Evolutionary conservation across 2,329 filamentous ascomycete species (phyloP), one percentile per base, ranked within the genome.

Genomic region (Diaporthe humulicola): DNA sequence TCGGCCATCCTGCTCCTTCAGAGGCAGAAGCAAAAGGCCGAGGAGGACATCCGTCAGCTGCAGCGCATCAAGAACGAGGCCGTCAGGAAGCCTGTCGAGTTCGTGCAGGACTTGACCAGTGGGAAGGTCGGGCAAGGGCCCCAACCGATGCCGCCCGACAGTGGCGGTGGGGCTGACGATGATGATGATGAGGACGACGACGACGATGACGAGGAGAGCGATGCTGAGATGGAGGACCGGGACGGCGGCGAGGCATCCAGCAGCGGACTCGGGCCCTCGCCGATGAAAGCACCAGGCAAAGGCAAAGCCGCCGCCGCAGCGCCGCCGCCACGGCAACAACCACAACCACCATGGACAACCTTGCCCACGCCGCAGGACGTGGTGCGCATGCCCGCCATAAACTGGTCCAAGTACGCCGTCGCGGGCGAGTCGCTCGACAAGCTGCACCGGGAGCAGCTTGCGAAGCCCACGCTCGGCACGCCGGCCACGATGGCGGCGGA

Each of bases 331-430:
- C 58, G 30, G 19, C 38, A 33, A n/a, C 40, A 22, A 61, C 79
- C 78, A 57, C 45, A 57, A 72, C 70, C 81, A 42, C 77, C 85
- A 3, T 95, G 95, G 86, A 86, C 90, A 3, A 85, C 85, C 25
- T 89, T 98, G 19, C 96, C 96, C 0, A 89, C 89, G 19, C 91
- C 94, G 9, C 96, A 98, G 83, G 94, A 94, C 78, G 87, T 98
- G 0, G 93, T 97, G 36, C 92, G 96, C 54, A 95, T 93, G 85
- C 96, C 96, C 12, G 93, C 95, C 12, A 93, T 98, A 80, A 98
- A 98, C 86, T 98, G 96, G 96, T 91, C 92, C 17, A 96, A 98
- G 81, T 98, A 98, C 83, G 94, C 95, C 79, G 89, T 98, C n/a
- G 92, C 97, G 4, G 96, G 95, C 66, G 93, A 94, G 75, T 91